Conservation (phyloP, 768 basidiomycete species). For the Tricholoma sp. region DNA sequence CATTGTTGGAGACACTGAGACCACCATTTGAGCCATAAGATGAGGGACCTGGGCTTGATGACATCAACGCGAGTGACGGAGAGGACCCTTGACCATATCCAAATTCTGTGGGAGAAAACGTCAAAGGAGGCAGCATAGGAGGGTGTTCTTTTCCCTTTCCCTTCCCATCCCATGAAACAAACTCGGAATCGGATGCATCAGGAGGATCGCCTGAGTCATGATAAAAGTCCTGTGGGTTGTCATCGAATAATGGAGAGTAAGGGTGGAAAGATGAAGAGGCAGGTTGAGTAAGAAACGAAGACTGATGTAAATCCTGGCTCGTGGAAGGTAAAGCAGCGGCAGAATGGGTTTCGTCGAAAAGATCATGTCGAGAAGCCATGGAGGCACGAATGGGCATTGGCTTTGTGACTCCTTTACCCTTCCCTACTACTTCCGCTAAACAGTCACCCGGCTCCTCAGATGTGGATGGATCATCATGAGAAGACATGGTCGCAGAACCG, state of each 20-base stretch:
- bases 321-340: slow-evolving; percentile 16
- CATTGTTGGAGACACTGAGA: slow-evolving; percentile 7
- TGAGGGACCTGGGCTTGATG: slow-evolving; percentile 34
- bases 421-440: slow-evolving; percentile 23
- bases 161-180: slow-evolving; percentile 24
- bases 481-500: slow-evolving; percentile 19
- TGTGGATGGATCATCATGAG: slow-evolving; percentile 24
- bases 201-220: slow-evolving; percentile 7
- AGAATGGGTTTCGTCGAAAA: slow-evolving; percentile 31
- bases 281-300: slow-evolving; percentile 22
- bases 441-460: slow-evolving; percentile 22
- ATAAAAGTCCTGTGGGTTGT: slow-evolving; percentile 11
- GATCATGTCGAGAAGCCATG: slow-evolving; percentile 31
- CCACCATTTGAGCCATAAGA: slow-evolving; percentile 26
- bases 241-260: slow-evolving; percentile 1
- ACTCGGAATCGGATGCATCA: slow-evolving; percentile 1
- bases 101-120: slow-evolving; percentile 53
- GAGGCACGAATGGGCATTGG: slow-evolving; percentile 44
- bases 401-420: slow-evolving; percentile 53
- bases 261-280: slow-evolving; percentile 17
- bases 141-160: slow-evolving; percentile 62
- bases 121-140: slow-evolving; percentile 62
- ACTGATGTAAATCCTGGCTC: slow-evolving; percentile 15
- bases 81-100: slow-evolving; percentile 35
- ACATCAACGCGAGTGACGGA: slow-evolving; percentile 31